A percentile compares a stretch with the other conserved stretches of the same genome.
Conservation (phyloP, 192 early-diverging fungal species). For the Coemansia sp. region DNA sequence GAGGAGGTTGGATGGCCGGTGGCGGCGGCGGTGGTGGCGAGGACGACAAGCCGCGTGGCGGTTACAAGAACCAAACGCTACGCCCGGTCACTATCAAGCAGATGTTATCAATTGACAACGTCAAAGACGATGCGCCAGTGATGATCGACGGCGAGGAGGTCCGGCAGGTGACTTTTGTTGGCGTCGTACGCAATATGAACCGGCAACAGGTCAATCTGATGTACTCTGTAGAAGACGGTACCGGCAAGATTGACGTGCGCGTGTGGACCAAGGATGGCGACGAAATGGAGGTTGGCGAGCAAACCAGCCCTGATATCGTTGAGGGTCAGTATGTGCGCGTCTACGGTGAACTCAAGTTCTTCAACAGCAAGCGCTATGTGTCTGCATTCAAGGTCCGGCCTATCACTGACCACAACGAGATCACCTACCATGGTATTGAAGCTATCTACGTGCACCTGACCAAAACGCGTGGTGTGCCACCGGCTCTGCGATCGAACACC, state of each 20-base stretch:
- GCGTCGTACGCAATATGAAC: conserved; percentile 58
- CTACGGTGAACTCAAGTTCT: conserved; percentile 64
- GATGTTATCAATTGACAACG: conserved; percentile 51
- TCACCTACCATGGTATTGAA: conserved; percentile 73
- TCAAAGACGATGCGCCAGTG: conserved; percentile 59
- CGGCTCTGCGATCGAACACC: conserved; percentile 9
- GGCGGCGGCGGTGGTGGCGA: conserved; percentile 31
- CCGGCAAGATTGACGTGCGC: conserved; percentile 69
- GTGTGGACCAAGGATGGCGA: conserved; percentile 54
- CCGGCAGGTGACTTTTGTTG: conserved; percentile 72
- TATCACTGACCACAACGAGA: conserved; percentile 70
- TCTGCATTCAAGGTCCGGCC: conserved; percentile 58
- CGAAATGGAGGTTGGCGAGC: conserved; percentile 7
- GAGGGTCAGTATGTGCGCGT: conserved; percentile 68
- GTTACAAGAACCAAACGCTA: conserved; percentile 59
- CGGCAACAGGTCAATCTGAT: conserved; percentile 58
- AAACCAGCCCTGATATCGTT: conserved; percentile 18
- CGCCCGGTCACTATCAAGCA: conserved; percentile 85
- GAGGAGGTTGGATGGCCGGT: neutral
- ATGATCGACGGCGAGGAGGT: conserved; percentile 69
- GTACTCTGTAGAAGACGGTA: conserved; percentile 82
- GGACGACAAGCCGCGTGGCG: conserved; percentile 43
- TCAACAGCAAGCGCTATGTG: conserved; percentile 58
- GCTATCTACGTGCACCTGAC: conserved; percentile 63
- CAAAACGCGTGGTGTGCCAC: conserved; percentile 39